Evolutionary conservation across 495 filamentous ascomycete genomes (phyloP), one percentile per base, ranked within the genome.

Genomic region (Trichoderma parareesei): DNA sequence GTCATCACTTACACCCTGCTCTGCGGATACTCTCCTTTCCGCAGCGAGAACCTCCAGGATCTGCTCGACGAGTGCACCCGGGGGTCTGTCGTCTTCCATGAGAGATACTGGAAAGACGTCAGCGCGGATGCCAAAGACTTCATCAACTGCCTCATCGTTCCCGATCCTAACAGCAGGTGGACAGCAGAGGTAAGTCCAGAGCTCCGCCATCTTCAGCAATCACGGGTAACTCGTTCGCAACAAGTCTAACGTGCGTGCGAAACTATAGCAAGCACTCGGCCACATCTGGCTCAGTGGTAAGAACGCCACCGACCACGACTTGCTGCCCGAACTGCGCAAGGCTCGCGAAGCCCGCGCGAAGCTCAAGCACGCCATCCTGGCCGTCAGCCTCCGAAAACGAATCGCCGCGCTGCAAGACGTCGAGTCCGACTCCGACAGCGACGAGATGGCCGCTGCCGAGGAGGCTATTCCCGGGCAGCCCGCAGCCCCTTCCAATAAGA

Each of bases 1-100:
- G 93, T 99, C 68, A 98, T 99, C 72, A 98, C 95, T 38, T 99
- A 99, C 78, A 98, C 95, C 16, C 84, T 99, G n/a, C 90, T 99
- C 48, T 99, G 94, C 76, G 94, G 94, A 61, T 99, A 99, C 77
- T 97, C 93, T 11, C 94, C 94, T 38, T 99, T 98, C 86, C 88
- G 94, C 64, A 91, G 90, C 67, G 94, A 99, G 76, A 96, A 90
- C 70, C 78, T 99, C 38, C 85, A 88, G 65, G 94, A 97, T 70
- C 82, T 99, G 67, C 96, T 99, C 71, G 92, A 97, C 65, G 94
- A 99, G 76, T 97, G 92, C 77, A 90, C 87, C 66, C 84, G 80
- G 66, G 92, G 90, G n/a, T 85, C 87, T 57, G 90, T 98, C 65
- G 87, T 97, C 42, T 99, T 98, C 85, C 94, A 99, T 74, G 92